These are phyloP conservation scores for Abrus precatorius DNA, from an alignment of 306 rosid genomes.

Conservation along the genomic window DNA sequence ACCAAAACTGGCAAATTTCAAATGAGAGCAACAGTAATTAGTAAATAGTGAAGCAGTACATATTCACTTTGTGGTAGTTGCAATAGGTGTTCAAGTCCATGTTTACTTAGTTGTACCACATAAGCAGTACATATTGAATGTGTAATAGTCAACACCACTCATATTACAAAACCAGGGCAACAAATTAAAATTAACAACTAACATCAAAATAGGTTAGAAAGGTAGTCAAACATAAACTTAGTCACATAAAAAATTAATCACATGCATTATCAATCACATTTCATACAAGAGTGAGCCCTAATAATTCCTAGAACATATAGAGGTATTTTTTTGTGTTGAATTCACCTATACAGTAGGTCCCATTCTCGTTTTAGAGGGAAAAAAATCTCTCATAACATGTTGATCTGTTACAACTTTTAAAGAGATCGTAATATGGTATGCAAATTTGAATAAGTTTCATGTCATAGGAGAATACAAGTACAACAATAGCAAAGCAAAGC, in stretches of 20 bases:
- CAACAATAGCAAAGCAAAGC: neutral
- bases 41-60: neutral
- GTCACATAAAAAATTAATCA: neutral
- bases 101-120: neutral
- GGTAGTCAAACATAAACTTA: conserved; percentile 9
- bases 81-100: neutral
- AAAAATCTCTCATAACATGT: neutral
- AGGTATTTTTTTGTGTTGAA: neutral
- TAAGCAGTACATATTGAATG: too few species aligned
- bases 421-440: neutral
- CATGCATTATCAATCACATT: conserved; percentile 10
- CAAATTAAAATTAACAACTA: neutral
- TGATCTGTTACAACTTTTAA: conserved; percentile 23
- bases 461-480: conserved; percentile 14
- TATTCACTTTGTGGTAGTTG: neutral
- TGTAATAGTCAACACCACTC: neutral
- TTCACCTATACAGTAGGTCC: neutral
- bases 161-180: neutral
- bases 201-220: conserved; percentile 1
- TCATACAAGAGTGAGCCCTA: neutral
- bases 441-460: conserved; percentile 10
- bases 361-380: conserved; percentile 16
- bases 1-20: neutral
- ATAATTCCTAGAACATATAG: neutral
- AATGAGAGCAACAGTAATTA: neutral